A percentile compares a stretch with the other conserved stretches of the same genome.
These are phyloP conservation scores for Alloascoidea hylecoeti DNA, from an alignment of 805 yeast species.

Conservation along the genomic window DNA sequence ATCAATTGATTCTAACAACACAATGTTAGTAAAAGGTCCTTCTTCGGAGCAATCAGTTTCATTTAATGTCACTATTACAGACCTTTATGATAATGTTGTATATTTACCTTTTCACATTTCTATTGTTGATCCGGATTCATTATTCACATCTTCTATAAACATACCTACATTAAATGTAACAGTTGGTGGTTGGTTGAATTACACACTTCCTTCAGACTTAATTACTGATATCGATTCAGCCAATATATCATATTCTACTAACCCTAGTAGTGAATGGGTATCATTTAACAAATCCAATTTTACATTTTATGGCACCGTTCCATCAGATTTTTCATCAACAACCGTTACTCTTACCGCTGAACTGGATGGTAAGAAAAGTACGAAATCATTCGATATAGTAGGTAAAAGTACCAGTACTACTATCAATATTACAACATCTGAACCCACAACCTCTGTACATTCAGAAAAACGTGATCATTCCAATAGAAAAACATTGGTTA, in stretches of 20 bases:
- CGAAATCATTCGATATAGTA: conserved; percentile 12
- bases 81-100: background rate
- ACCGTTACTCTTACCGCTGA: conserved; percentile 30
- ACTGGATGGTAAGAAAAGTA: conserved; percentile 26
- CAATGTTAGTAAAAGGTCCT: conserved; percentile 18
- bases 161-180: background rate
- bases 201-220: background rate
- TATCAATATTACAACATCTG: conserved; percentile 13
- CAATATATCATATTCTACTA: conserved; percentile 23
- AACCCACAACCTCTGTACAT: conserved; percentile 16
- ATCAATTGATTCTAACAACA: conserved; percentile 39
- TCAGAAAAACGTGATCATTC: conserved; percentile 11
- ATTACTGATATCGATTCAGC: conserved; percentile 27
- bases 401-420: conserved; percentile 10
- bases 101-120: background rate
- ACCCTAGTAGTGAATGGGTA: conserved; percentile 44
- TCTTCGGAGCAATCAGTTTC: background rate
- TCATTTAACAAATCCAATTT: conserved; percentile 40
- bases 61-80: conserved; percentile 1
- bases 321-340: conserved; percentile 26
- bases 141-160: conserved; percentile 8
- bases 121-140: conserved; percentile 14
- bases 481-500: conserved; percentile 45
- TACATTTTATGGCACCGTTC: conserved; percentile 59
- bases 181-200: background rate